Base-by-base conservation (phyloP, 2,329 filamentous ascomycete species). In the Paraphaeosphaeria sporulosa region DNA sequence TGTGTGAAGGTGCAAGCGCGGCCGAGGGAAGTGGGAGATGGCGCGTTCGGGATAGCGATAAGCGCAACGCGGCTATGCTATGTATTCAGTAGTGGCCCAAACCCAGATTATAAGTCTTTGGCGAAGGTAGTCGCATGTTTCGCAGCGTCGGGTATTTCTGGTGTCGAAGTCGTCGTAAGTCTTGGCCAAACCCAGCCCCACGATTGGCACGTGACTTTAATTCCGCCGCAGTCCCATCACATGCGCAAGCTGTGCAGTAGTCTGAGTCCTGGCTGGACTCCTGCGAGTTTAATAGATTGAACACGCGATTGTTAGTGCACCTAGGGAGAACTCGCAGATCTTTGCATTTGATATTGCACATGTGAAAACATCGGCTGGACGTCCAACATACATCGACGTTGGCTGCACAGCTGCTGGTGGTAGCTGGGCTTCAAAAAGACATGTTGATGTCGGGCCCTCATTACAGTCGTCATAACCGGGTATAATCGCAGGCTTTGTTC, bases 131-230 rank as follows among this genome's bases (percentile, higher is more conserved):
- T 50, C 36, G 61, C 53, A 43, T 62, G 47, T 54, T 60, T 48
- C 51, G 44, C 58, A 19, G 58, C 38, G 49, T 54, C 25, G 51
- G 38, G 19, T 27, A 9, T 21, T 54, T 54, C 32, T 38, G 49
- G 32, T n/a, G 61, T 55, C 64, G 54, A 63, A 58, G 65, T 49
- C 48, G 54, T 57, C 46, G 54, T 32, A 42, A 57, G 54, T 36
- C 38, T 50, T 57, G 54, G 54, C 47, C 21, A 17, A 59, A 50
- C 57, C 63, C 59, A 58, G 64, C 64, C 65, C 66, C 64, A 64
- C 64, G 60, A 59, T 40, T 7, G n/a, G 42, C 52, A 55, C 52
- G 52, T 55, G 52, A 55, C 27, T 12, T 40, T n/a, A 1, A n/a
- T 40, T 9, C 15, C 38, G 25, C 25, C 7, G 13, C 44, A 6